Evolutionary conservation across 2,329 filamentous ascomycete genomes (phyloP).

Genomic region (Zelopaecilomyces penicillatus): DNA sequence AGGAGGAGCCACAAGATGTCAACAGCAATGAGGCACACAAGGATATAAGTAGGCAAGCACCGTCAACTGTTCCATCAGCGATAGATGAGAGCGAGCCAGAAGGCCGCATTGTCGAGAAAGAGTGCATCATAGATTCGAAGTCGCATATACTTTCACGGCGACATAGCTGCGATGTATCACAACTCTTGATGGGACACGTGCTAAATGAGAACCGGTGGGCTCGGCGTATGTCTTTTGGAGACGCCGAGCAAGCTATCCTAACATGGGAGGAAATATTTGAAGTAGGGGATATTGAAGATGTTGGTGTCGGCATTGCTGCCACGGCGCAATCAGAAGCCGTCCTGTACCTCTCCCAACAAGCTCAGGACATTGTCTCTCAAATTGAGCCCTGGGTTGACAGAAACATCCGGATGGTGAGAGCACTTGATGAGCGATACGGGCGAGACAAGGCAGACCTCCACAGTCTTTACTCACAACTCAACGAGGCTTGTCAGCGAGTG

Average conservation of each 20-base stretch:
- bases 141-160: slow-evolving; percentile 49
- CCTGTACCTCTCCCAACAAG: slow-evolving; percentile 42
- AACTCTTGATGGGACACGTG: slow-evolving; percentile 19
- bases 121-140: slow-evolving; percentile 25
- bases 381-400: slow-evolving; percentile 54
- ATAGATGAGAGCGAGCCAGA: slow-evolving; percentile 52
- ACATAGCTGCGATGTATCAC: slow-evolving; percentile 42
- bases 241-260: slow-evolving; percentile 66
- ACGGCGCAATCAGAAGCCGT: slow-evolving; percentile 42
- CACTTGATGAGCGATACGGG: slow-evolving; percentile 54
- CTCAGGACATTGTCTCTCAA: slow-evolving; percentile 42
- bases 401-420: slow-evolving; percentile 47
- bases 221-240: slow-evolving; percentile 65
- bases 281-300: slow-evolving; percentile 23
- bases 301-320: slow-evolving; percentile 17
- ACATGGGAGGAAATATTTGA: slow-evolving; percentile 52
- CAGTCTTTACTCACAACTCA: slow-evolving; percentile 57
- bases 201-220: slow-evolving; percentile 57
- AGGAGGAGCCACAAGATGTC: slow-evolving; percentile 18
- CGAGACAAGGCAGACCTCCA: slow-evolving; percentile 59
- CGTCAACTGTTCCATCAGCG: slow-evolving; percentile 51
- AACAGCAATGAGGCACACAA: slow-evolving; percentile 35
- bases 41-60: slow-evolving; percentile 33
- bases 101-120: slow-evolving; percentile 41
- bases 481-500: slow-evolving; percentile 61